Evolutionary conservation across 768 basidiomycete species (phyloP), one percentile per base, ranked within the genome.

Genomic region (Suillus subalutaceus): DNA sequence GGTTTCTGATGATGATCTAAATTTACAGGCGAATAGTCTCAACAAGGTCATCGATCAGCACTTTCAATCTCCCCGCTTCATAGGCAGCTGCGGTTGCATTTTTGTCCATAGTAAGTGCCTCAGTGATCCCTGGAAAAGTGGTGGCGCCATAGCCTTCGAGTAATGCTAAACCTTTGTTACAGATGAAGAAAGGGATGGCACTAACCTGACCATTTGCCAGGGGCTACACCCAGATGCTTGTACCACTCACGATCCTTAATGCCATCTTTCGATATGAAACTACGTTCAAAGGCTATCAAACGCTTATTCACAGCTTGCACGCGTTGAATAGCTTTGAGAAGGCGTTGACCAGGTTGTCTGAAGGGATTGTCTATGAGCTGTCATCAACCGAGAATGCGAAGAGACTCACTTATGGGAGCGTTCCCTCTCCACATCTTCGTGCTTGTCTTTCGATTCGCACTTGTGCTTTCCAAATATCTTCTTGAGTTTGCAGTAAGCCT

Each of bases 241-340:
- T 92, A 96, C 93, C 93, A 96, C 73, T 92, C 89, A 63, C 90
- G 83, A 58, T 88, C 86, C 70, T 87, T 86, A 71, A 94, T 88
- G 1, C 92, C 93, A 10, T 81, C 86, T 70, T 88, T 78, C n/a
- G 86, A 87, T 64, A 95, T 90, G 75, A 96, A 92, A 1, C 91
- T 90, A 56, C 86, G 84, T 74, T 93, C 92, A 72, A 92, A 92
- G 1, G 82, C 78, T 13, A 83, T 80, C 37, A 92, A 80, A 74
- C 88, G 90, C 79, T 83, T 77, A 77, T 92, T 92, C 18, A 83
- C 84, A 61, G 73, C 79, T 56, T 79, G 80, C 10, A 90, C 84
- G 20, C 86, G 86, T 72, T 85, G 86, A 7, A 82, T 85, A 15
- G 87, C 90, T 69, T 85, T 81, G 70, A 84, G 79, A 67, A 92